phyloP scores from a whole-genome alignment of 1,284 basidiomycete species.

The Malassezia nana region DNA sequence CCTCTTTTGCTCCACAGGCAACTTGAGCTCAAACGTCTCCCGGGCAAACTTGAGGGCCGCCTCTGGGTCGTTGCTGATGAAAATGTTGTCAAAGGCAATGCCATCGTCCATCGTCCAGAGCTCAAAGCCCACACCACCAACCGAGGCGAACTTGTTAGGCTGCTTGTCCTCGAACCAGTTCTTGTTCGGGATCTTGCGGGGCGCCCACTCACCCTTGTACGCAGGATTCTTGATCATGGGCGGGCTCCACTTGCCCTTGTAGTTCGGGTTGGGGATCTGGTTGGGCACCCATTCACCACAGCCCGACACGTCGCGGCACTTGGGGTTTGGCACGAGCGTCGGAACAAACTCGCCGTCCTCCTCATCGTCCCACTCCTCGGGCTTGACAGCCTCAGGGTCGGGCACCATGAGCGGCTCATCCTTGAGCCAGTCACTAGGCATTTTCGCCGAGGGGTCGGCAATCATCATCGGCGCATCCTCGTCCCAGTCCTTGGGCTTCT shows the following conservation, averaged over 20 bases:
- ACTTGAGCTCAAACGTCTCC: conserved; percentile 41
- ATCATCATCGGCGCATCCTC: conserved; percentile 52
- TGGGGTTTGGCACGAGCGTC: conserved; percentile 63
- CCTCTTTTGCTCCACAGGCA: conserved; percentile 36
- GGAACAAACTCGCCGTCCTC: conserved; percentile 98
- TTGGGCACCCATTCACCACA: conserved; percentile 88
- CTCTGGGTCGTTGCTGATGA: conserved; percentile 38
- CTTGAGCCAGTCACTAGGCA: conserved; percentile 92
- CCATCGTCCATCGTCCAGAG: conserved; percentile 48
- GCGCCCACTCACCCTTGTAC: conserved; percentile 42
- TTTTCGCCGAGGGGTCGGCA: conserved; percentile 70
- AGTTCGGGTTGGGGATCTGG: conserved; percentile 87
- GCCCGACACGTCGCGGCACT: conserved; percentile 78
- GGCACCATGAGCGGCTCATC: conserved; percentile 71
- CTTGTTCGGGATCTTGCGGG: conserved; percentile 59
- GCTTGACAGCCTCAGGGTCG: conserved; percentile 90
- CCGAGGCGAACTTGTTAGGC: conserved; percentile 63
- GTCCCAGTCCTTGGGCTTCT: conserved; percentile 52
- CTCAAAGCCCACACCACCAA: conserved; percentile 45
- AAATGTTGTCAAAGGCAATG: conserved; percentile 48
- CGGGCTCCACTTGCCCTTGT: conserved; percentile 92
- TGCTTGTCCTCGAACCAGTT: conserved; percentile 76
- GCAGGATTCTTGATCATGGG: conserved; percentile 61
- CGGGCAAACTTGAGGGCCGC: conserved; percentile 35
- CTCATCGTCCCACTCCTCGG: conserved; percentile 99